These are phyloP conservation scores for Endothia cerciana DNA, from an alignment of 2,329 filamentous ascomycete genomes.

Conservation along the genomic window DNA sequence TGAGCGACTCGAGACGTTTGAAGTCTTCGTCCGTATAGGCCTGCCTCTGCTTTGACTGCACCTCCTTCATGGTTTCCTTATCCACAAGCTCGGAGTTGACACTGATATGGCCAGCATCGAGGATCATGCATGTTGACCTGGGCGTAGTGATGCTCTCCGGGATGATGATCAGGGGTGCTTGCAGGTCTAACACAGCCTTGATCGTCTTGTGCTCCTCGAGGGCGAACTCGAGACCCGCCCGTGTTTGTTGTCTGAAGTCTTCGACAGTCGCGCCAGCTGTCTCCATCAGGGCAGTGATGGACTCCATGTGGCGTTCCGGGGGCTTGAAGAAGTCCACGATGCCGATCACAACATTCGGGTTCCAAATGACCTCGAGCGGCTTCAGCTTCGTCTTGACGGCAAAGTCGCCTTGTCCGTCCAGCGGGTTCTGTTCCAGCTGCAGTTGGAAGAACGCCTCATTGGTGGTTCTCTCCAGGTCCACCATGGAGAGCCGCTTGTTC, in stretches of 20 bases:
- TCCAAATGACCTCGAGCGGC: slow-evolving; percentile 96
- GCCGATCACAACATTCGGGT: slow-evolving; percentile 88
- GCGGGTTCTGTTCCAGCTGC: slow-evolving; percentile 90
- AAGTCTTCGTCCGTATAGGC: slow-evolving; percentile 89
- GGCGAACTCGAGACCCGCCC: slow-evolving; percentile 93
- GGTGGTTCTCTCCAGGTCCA: slow-evolving; percentile 52
- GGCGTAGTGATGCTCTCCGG: slow-evolving; percentile 87
- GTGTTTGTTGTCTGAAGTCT: slow-evolving; percentile 90
- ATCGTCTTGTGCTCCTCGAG: slow-evolving; percentile 97
- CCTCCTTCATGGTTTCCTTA: slow-evolving; percentile 83
- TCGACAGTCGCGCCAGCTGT: slow-evolving; percentile 94
- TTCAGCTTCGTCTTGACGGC: slow-evolving; percentile 90
- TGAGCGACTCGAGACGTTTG: slow-evolving; percentile 82
- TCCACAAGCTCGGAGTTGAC: slow-evolving; percentile 94
- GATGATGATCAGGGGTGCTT: slow-evolving; percentile 94
- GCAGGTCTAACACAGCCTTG: slow-evolving; percentile 92
- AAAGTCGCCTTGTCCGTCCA: slow-evolving; percentile 90
- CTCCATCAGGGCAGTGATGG: slow-evolving; percentile 93
- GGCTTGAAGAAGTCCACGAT: slow-evolving; percentile 95
- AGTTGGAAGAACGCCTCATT: slow-evolving; percentile 88
- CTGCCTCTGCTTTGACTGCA: slow-evolving; percentile 88
- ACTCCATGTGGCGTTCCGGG: slow-evolving; percentile 97
- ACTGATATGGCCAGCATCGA: slow-evolving; percentile 95
- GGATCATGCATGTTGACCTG: slow-evolving; percentile 83
- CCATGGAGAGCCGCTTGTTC: slow-evolving; percentile 55